Evolutionary conservation across 805 yeast genomes (phyloP).

Genomic region (Zygoascus bituminiphila): DNA sequence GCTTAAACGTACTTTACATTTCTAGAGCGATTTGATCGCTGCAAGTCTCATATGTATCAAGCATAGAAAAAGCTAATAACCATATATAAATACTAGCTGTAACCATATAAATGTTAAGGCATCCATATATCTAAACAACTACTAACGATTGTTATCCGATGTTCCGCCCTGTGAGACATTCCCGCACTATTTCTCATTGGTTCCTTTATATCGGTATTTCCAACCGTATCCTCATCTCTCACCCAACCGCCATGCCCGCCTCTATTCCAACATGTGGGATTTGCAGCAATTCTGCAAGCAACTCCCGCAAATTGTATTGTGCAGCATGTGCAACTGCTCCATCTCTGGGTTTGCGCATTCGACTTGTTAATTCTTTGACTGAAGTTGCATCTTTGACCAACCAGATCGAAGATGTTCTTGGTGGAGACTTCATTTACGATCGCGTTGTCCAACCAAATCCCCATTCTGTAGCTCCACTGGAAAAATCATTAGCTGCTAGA

Average conservation of each 20-base stretch:
- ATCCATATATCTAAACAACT: too few relatives aligned
- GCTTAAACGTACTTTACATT: too few relatives aligned
- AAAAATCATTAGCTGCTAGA: not conserved
- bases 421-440: not conserved
- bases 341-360: constrained; percentile 13
- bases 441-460: not conserved
- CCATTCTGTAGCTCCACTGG: not conserved
- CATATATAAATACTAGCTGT: too few relatives aligned
- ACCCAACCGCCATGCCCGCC: not conserved
- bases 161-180: too few relatives aligned
- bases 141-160: too few relatives aligned
- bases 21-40: too few relatives aligned
- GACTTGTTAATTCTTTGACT: constrained; percentile 13
- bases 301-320: constrained; percentile 14
- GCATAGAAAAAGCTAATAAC: too few relatives aligned
- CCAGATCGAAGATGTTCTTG: constrained; percentile 8
- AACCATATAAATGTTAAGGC: too few relatives aligned
- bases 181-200: too few relatives aligned
- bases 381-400: constrained; percentile 12
- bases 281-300: constrained; percentile 13
- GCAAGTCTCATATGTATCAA: too few relatives aligned
- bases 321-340: constrained; percentile 15
- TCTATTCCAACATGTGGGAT: constrained; percentile 12
- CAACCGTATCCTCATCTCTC: too few relatives aligned
- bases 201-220: too few relatives aligned